phyloP scores from a whole-genome alignment of 139 green algal genomes.

The Pleodorina starrii region DNA sequence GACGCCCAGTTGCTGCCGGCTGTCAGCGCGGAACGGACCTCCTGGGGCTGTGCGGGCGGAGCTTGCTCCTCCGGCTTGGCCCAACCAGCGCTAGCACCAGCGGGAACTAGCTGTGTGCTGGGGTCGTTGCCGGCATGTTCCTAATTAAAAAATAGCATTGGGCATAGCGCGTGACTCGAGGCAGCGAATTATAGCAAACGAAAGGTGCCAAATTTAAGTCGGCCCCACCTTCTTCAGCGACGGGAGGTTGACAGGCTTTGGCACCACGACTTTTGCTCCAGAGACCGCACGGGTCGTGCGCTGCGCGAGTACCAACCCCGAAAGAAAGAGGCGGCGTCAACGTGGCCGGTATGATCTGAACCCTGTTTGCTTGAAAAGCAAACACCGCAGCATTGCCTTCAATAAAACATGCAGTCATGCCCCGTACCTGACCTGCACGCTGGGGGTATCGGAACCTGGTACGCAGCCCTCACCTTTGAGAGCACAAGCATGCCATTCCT shows the following conservation, averaged over 20 bases:
- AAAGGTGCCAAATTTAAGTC: not conserved
- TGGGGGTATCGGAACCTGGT: too few species aligned
- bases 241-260: constrained; percentile 87
- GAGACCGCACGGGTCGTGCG: constrained; percentile 62
- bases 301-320: not conserved
- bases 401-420: too few species aligned
- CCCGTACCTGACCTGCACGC: too few species aligned
- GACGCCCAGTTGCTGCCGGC: constrained; percentile 76
- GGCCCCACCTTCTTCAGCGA: constrained; percentile 82
- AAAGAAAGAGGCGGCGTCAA: constrained; percentile 14
- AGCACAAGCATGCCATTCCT: constrained; percentile 62
- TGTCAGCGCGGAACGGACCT: constrained; percentile 57
- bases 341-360: constrained; percentile 34
- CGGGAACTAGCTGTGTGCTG: constrained; percentile 78
- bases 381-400: too few species aligned
- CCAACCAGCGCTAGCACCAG: constrained; percentile 65
- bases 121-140: constrained; percentile 86
- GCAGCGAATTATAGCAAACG: not conserved
- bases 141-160: constrained; percentile 53
- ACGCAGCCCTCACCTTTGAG: constrained; percentile 54
- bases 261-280: constrained; percentile 80
- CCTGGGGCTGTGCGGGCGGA: constrained; percentile 31
- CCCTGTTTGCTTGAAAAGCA: not conserved
- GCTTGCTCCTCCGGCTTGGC: constrained; percentile 68
- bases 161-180: not conserved